Evolutionary conservation across 805 yeast species (phyloP), one percentile per base, ranked within the genome.

Genomic region (Cyberlindnera xylosilytica): DNA sequence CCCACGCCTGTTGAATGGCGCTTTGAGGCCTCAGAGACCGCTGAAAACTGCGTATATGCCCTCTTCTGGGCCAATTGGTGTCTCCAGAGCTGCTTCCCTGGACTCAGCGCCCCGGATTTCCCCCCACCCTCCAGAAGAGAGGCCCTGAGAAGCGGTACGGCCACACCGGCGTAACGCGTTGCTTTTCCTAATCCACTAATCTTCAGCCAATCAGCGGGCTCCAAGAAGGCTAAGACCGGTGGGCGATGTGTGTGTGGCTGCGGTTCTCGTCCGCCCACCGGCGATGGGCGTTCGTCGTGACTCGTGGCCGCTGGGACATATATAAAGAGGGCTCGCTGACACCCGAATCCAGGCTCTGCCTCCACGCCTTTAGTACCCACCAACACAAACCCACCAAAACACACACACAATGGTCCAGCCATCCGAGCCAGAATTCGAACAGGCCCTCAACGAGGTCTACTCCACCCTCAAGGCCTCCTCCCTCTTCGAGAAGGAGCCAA

Each of bases 391-490:
- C n/a, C n/a, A n/a, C n/a, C n/a, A n/a, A 13, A 26, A 13, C 12
- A 28, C 41, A 44, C 16, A 20, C 50, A 65, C 52, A 70, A 81
- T 82, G 88, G 87, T 77, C 73, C 80, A 79, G 69, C 90, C 95
- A 55, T 74, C 77, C 72, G 98, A 91, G 78, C 98, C 99, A 57
- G 99, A 91, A 82, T 91, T 91, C 75, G 90, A 90, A 72, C 99
- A 91, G 80, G 99, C 99, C 60, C 88, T 85, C 81, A 77, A 86
- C 72, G 99, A 91, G 79, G 81, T 91, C 60, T 79, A 81, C 63
- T 73, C 85, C 52, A 90, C 97, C 49, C 76, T 93, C 60, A 81
- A 86, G 70, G 95, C 87, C 70, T 91, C 98, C 34, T 85, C 96
- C 53, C 76, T 91, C 51, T 91, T 93, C 75, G 72, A 78, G 56